These are phyloP conservation scores for Claviceps sorghi DNA, from an alignment of 2,329 filamentous ascomycete species.

Conservation along the genomic window DNA sequence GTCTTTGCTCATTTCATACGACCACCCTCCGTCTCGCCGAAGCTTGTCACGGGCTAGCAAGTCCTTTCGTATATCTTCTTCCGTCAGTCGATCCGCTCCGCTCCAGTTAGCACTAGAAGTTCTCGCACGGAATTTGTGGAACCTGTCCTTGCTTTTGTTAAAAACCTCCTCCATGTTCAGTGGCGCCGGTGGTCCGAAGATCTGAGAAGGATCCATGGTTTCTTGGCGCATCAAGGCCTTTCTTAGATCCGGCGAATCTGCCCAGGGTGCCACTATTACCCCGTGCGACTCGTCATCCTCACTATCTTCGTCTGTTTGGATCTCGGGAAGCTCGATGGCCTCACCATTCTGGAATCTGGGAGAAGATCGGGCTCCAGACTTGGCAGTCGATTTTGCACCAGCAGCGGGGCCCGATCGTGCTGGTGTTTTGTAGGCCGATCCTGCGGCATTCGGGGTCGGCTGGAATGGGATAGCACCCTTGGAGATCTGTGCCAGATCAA, in stretches of 20 bases:
- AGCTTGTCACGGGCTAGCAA: constrained; percentile 65
- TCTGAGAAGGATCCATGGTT: constrained; percentile 63
- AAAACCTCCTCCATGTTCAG: constrained; percentile 97
- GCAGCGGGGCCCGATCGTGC: constrained; percentile 34
- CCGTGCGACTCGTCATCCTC: constrained; percentile 51
- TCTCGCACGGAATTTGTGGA: constrained; percentile 76
- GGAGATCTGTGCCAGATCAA: constrained; percentile 77
- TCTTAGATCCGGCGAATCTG: constrained; percentile 70
- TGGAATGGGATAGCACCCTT: constrained; percentile 86
- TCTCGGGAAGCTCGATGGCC: constrained; percentile 82
- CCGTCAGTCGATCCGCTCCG: constrained; percentile 65
- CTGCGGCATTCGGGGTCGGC: constrained; percentile 45
- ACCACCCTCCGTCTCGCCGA: constrained; percentile 74
- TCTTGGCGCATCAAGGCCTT: constrained; percentile 69
- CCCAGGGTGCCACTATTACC: constrained; percentile 59
- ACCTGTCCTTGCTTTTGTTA: constrained; percentile 69
- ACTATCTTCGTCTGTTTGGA: constrained; percentile 86
- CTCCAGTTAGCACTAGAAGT: constrained; percentile 95
- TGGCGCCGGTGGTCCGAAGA: constrained; percentile 80
- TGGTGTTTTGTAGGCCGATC: constrained; percentile 53
- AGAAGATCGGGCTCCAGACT: constrained; percentile 52
- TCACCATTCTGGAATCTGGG: constrained; percentile 83
- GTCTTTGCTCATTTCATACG: constrained; percentile 44
- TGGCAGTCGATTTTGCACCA: constrained; percentile 40
- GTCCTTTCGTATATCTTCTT: constrained; percentile 75